These are phyloP conservation scores for Leccinum broughii DNA, from an alignment of 768 basidiomycete genomes.

Conservation along the genomic window DNA sequence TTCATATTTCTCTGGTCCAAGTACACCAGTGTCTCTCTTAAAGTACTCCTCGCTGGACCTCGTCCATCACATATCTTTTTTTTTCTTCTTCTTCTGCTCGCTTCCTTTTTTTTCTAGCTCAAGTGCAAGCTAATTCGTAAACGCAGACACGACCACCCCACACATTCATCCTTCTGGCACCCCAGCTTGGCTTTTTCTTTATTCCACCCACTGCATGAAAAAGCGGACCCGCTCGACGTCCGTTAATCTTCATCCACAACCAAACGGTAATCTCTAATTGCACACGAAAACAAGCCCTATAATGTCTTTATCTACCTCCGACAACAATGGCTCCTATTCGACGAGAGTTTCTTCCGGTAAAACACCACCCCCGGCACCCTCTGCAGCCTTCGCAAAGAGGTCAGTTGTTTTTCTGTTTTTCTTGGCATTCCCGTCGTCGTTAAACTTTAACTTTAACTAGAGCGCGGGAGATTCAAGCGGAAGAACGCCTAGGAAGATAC, in stretches of 20 bases:
- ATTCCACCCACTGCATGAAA: conserved; percentile 33
- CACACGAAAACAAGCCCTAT: conserved; percentile 55
- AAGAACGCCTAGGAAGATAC: conserved; percentile 72
- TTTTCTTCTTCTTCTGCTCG: background rate
- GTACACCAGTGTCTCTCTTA: conserved; percentile 34
- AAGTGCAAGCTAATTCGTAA: conserved; percentile 35
- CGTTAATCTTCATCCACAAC: conserved; percentile 38
- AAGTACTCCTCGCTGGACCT: conserved; percentile 35
- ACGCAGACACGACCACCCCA: conserved; percentile 30
- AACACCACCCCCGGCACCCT: conserved; percentile 88
- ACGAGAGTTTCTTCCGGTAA: conserved; percentile 83
- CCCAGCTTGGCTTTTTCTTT: conserved; percentile 21
- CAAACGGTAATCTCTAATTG: conserved; percentile 79
- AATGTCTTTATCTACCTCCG: conserved; percentile 90
- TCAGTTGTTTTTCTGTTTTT: conserved; percentile 34
- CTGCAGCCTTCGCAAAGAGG: conserved; percentile 89
- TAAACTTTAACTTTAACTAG: conserved; percentile 40
- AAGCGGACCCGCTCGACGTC: conserved; percentile 26
- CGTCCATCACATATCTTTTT: conserved; percentile 34
- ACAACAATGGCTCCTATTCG: conserved; percentile 80
- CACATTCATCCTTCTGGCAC: conserved; percentile 18
- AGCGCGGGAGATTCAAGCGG: conserved; percentile 82
- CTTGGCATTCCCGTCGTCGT: conserved; percentile 15
- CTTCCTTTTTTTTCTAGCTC: conserved; percentile 20
- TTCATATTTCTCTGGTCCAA: conserved; percentile 37